Evolutionary conservation across 495 filamentous ascomycete species (phyloP), one percentile per base, ranked within the genome.

Genomic region (Thermothielavioides terrestris): DNA sequence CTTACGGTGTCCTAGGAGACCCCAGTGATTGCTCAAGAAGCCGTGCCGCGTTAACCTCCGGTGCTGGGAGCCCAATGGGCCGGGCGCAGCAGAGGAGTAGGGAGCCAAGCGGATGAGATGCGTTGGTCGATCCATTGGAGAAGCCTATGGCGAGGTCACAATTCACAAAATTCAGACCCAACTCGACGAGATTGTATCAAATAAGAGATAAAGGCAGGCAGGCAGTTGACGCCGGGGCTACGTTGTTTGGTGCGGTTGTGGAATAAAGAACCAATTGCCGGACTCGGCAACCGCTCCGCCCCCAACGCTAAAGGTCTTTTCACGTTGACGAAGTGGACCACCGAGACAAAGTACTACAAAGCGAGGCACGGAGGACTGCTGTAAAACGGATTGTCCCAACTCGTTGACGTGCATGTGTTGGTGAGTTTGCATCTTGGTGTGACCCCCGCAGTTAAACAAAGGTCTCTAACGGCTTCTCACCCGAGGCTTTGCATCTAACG

Each of bases 11-110:
- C 3, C 1, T 7, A 30, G 45, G 27, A 49, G 46, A 3, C 46
- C 46, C 46, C 46, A 49, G 11, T 27, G 46, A 14, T 41, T 49
- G 46, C 26, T 41, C 17, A 49, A 11, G 12, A 49, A 49, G 35
- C 18, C 12, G 26, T 49, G 46, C 7, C 46, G 46, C 0, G 25
- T 28, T 10, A 41, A 15, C 18, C 26, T 30, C n/a, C 46, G 35
- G 8, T 14, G 3, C 7, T 37, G 15, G 11, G 9, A 23, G 11
- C 36, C 25, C 15, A n/a, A 3, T 2, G 26, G 22, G 11, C 8
- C 27, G 9, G n/a, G 34, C 14, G 1, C 35, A 21, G 22, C 34
- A 18, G 12, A 17, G 26, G 15, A 39, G 27, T 41, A 49, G 11
- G 36, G 46, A 25, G n/a, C 15, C 15, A 49, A 28, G 2, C n/a